Base-by-base conservation (phyloP, 2,329 filamentous ascomycete genomes). In the Monosporascus sp. region DNA sequence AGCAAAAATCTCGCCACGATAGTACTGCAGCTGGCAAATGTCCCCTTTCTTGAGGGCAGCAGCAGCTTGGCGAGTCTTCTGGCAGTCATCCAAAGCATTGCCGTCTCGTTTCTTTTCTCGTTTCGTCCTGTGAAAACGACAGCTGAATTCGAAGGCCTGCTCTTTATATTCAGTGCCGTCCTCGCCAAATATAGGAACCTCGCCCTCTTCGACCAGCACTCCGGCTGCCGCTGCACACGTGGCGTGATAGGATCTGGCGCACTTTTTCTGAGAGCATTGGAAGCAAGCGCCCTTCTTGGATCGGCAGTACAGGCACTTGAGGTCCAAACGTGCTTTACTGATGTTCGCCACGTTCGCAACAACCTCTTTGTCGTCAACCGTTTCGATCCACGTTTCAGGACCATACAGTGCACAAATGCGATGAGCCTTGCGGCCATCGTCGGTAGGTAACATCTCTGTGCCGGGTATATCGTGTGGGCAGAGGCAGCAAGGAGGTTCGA, bases 211-310 rank as follows among this genome's bases (percentile, higher is more conserved):
- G 48, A 97, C 86, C 67, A 96, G 89, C 2, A 97, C 91, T 53
- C 94, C 94, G 37, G 92, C 93, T 22, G 93, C 86, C 7, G 91
- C 87, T 3, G 94, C 94, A 68, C 94, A 99, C 1, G 92, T 97
- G 17, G 93, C 89, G 68, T 99, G 94, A 71, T 97, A 99, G 8
- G 93, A 88, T 58, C 94, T 81, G 4, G 90, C 88, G 65, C 94
- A 99, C 69, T 96, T 97, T 75, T 92, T 93, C 62, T 90, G 87
- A 1, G 90, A 95, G 72, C 94, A 99, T 70, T 97, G 93, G 74
- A 99, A 95, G 72, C 93, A 97, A 17, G 90, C 90, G n/a, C 94
- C 94, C 53, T 88, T 89, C 70, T 94, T 95, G 35, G 91, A 95
- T 36, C 92, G 89, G 67, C 94, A 99, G 73, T 90, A 96, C 57